phyloP scores from a whole-genome alignment of 495 filamentous ascomycete species.

The Xylaria longipes region DNA sequence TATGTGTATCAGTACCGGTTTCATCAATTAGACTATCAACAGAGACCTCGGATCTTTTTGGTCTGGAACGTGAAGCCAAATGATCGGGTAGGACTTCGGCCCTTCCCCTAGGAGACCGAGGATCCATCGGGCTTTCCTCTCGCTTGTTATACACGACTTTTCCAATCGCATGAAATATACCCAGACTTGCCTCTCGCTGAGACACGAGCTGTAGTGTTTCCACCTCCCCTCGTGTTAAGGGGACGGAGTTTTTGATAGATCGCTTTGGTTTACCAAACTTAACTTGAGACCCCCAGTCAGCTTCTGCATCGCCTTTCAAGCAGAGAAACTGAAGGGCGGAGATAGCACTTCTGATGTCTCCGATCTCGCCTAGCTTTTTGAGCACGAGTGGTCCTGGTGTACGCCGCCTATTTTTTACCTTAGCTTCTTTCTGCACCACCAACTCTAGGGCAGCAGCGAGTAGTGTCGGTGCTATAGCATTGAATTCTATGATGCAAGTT shows the following conservation, averaged over 20 bases:
- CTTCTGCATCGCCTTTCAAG: slow-evolving; percentile 69
- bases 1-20: slow-evolving; percentile 85
- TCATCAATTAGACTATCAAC: slow-evolving; percentile 83
- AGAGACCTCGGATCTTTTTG: slow-evolving; percentile 70
- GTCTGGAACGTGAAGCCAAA: slow-evolving; percentile 65
- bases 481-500: slow-evolving; percentile 84
- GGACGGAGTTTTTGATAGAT: slow-evolving; percentile 55
- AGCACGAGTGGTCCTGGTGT: slow-evolving; percentile 75
- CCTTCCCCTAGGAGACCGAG: slow-evolving; percentile 39
- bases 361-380: slow-evolving; percentile 76
- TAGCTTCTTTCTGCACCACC: slow-evolving; percentile 80
- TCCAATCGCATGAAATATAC: slow-evolving; percentile 95
- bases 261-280: slow-evolving; percentile 67
- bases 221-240: slow-evolving; percentile 73
- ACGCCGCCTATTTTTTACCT: slow-evolving; percentile 67
- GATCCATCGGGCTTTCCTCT: slow-evolving; percentile 46
- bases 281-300: slow-evolving; percentile 72
- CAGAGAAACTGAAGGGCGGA: slow-evolving; percentile 90
- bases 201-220: slow-evolving; percentile 76
- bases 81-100: slow-evolving; percentile 63
- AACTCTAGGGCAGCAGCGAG: slow-evolving; percentile 82
- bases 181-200: slow-evolving; percentile 83
- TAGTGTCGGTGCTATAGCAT: slow-evolving; percentile 85
- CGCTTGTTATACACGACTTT: slow-evolving; percentile 96
- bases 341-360: slow-evolving; percentile 91